These are phyloP conservation scores for Hansenula lynferdii DNA, from an alignment of 1,139 yeast species.

Conservation along the genomic window DNA sequence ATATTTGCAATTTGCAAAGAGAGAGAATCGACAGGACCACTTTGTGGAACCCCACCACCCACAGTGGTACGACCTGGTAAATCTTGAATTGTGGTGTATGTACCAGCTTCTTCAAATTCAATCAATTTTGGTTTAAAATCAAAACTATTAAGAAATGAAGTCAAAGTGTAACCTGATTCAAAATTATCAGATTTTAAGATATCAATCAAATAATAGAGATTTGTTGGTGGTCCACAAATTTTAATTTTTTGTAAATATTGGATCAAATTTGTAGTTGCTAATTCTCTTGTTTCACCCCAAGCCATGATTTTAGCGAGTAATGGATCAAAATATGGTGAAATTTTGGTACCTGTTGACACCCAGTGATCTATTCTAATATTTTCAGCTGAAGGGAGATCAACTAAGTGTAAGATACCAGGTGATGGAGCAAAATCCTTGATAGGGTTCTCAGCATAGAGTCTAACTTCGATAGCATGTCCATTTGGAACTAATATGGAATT, in stretches of 20 bases:
- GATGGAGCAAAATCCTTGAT: slow-evolving; percentile 32
- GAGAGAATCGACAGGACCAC: slow-evolving; percentile 32
- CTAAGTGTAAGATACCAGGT: slow-evolving; percentile 32
- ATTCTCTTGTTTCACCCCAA: slow-evolving; percentile 28
- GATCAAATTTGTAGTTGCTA: slow-evolving; percentile 25
- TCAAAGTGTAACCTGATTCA: slow-evolving; percentile 26
- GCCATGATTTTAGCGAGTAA: slow-evolving; percentile 34
- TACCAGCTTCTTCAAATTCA: slow-evolving; percentile 29
- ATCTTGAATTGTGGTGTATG: slow-evolving; percentile 33
- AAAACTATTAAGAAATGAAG: slow-evolving; percentile 25
- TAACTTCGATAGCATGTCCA: slow-evolving; percentile 35
- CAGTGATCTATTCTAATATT: slow-evolving; percentile 32
- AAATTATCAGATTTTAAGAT: slow-evolving; percentile 24
- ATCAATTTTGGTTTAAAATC: slow-evolving; percentile 26
- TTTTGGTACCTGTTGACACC: slow-evolving; percentile 31
- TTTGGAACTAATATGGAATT: slow-evolving; percentile 27
- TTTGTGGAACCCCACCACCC: slow-evolving; percentile 30
- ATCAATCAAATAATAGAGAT: slow-evolving; percentile 28
- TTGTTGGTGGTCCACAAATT: slow-evolving; percentile 31
- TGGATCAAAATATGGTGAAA: slow-evolving; percentile 36
- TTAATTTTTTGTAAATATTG: slow-evolving; percentile 22
- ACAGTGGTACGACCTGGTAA: slow-evolving; percentile 27
- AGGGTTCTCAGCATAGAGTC: slow-evolving; percentile 36
- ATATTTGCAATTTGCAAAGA: slow-evolving; percentile 31
- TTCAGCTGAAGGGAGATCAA: slow-evolving; percentile 23